A percentile compares a stretch with the other conserved stretches of the same genome.
Conservation (phyloP, 306 rosid species). For the Vigna reflexopilosa region DNA sequence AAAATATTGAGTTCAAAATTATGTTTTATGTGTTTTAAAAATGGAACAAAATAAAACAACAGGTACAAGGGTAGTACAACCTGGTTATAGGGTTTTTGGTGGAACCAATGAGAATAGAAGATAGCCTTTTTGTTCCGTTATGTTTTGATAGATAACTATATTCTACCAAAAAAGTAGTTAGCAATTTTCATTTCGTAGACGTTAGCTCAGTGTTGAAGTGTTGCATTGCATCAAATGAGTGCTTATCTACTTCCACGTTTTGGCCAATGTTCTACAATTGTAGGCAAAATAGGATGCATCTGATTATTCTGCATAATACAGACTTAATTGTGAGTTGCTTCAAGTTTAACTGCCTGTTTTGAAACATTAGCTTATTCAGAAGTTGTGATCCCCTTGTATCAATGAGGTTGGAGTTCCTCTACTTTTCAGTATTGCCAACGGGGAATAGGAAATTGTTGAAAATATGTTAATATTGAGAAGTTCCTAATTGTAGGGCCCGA, state of each 20-base stretch:
- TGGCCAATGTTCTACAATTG: background rate
- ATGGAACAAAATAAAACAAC: background rate
- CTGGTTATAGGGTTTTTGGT: background rate
- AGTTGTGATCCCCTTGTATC: background rate
- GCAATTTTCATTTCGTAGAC: background rate
- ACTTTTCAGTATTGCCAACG: background rate
- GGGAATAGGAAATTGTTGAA: constrained; percentile 5
- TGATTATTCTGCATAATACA: background rate
- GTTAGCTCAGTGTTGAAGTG: background rate
- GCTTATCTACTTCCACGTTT: constrained; percentile 16
- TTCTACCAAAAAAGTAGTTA: background rate
- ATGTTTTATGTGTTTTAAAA: background rate
- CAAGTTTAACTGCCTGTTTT: background rate
- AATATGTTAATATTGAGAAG: constrained; percentile 26
- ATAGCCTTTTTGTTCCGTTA: background rate
- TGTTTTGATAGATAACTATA: background rate
- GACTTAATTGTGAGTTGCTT: background rate
- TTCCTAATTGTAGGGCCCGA: background rate
- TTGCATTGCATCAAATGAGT: background rate
- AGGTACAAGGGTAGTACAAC: background rate
- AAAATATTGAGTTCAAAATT: background rate
- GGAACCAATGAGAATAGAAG: background rate
- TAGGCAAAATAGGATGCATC: background rate
- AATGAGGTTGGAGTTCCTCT: background rate
- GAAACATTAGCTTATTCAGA: constrained; percentile 10